Evolutionary conservation across 306 rosid species (phyloP).

Genomic region (Herpetospermum pedunculosum): DNA sequence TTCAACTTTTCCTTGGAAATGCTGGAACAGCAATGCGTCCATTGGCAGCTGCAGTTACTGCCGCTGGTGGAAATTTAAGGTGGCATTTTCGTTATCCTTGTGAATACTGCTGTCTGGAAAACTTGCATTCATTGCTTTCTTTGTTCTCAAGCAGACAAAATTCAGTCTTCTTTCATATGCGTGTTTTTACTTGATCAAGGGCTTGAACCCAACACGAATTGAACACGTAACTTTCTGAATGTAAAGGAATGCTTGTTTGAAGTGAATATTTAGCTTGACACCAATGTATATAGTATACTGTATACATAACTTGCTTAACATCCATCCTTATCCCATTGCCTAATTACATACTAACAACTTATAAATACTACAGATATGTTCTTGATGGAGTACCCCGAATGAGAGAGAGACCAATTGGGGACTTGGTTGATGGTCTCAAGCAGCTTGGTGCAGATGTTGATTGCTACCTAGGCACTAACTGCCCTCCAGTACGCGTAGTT

Average conservation of each 20-base stretch:
- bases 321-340: not conserved
- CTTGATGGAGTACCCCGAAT: conserved; percentile 98
- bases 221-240: not conserved
- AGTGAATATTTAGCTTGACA: not conserved
- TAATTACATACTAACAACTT: not conserved
- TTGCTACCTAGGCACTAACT: conserved; percentile 85
- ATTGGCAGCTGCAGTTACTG: conserved; percentile 85
- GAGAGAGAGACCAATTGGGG: conserved; percentile 99
- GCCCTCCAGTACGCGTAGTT: conserved; percentile 88
- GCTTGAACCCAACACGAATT: not conserved
- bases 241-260: not conserved
- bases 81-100: conserved; percentile 9
- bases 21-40: conserved; percentile 99
- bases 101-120: not conserved
- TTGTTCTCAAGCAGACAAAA: not conserved
- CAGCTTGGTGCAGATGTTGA: conserved; percentile 97
- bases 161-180: not conserved
- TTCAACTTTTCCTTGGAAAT: conserved; percentile 91
- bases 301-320: not conserved
- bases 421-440: conserved; percentile 82
- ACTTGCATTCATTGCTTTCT: not conserved
- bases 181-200: not conserved
- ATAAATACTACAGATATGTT: conserved; percentile 48
- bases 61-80: conserved; percentile 94
- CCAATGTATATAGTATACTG: not conserved